Evolutionary conservation across 2,329 filamentous ascomycete species (phyloP), one percentile per base, ranked within the genome.

Genomic region (Fusarium piperis): DNA sequence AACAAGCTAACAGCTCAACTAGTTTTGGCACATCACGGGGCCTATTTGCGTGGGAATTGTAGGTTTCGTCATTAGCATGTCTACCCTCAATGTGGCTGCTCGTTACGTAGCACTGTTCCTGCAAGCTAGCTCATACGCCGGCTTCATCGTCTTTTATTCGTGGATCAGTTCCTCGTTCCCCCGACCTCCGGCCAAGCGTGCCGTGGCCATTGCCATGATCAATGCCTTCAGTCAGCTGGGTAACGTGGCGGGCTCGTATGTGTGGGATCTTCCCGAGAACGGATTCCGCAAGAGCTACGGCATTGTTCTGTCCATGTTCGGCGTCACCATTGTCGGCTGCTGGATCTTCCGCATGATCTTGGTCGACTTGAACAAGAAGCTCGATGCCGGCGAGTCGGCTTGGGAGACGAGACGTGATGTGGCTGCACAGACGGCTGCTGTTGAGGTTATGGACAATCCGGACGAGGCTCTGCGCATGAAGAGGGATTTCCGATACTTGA

Each of bases 301-400:
- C 5, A 89, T 92, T 63, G 90, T 91, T 6, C 85, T 87, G 15
- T 83, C 88, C 75, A 91, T 91, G 89, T 91, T 91, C 74, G 88
- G 87, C 4, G 73, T 89, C 41, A 88, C 89, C 0, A 85, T 90
- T 33, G 36, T 83, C 0, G 88, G 88, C 6, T 90, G 85, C 78
- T 83, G 79, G 58, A 64, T 79, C 33, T 85, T 89, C 81, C 82
- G 84, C 20, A 64, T 81, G 70, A 83, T 88, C 62, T 81, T 89
- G 6, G 62, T 77, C 7, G 77, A 80, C 61, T 76, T 87, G 67
- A 88, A 88, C 79, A 81, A 79, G 74, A 81, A 85, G 80, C 78
- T 88, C 11, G 85, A 83, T 65, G 77, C 74, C n/a, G 80, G 79
- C 56, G 83, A 87, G 77, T 71, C 72, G 3, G 80, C 79, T 2